Evolutionary conservation across 306 rosid species (phyloP).

Genomic region (Sesbania bispinosa): DNA sequence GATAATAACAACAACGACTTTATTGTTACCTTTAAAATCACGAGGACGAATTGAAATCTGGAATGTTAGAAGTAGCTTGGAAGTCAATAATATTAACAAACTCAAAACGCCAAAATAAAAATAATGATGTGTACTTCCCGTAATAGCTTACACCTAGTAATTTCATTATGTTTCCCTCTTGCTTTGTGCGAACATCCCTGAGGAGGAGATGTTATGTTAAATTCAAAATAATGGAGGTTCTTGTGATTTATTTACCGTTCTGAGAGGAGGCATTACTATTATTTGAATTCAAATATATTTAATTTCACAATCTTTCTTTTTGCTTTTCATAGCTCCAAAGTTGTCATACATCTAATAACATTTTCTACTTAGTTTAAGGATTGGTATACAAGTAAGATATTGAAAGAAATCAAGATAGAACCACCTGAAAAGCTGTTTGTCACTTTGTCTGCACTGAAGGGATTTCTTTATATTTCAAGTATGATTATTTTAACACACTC

Average conservation of each 20-base stretch:
- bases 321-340: constrained; percentile 12
- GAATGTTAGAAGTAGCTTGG: too few relatives aligned
- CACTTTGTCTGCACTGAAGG: constrained; percentile 32
- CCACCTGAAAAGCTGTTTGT: constrained; percentile 41
- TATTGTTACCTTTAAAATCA: too few relatives aligned
- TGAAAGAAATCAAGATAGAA: constrained; percentile 24
- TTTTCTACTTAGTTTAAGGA: constrained; percentile 21
- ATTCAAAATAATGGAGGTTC: neutral
- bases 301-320: neutral
- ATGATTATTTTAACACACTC: neutral
- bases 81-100: too few relatives aligned
- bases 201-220: neutral
- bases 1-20: neutral
- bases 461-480: constrained; percentile 20
- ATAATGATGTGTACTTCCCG: too few relatives aligned
- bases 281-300: neutral
- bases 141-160: too few relatives aligned
- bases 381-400: constrained; percentile 28
- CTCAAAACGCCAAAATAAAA: too few relatives aligned
- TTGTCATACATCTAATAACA: neutral
- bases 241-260: neutral
- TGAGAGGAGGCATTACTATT: neutral
- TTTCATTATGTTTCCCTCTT: too few relatives aligned
- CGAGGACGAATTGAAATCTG: too few relatives aligned
- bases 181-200: too few relatives aligned